phyloP scores from a whole-genome alignment of 1,284 basidiomycete genomes.

The Neonothopanus nambi region DNA sequence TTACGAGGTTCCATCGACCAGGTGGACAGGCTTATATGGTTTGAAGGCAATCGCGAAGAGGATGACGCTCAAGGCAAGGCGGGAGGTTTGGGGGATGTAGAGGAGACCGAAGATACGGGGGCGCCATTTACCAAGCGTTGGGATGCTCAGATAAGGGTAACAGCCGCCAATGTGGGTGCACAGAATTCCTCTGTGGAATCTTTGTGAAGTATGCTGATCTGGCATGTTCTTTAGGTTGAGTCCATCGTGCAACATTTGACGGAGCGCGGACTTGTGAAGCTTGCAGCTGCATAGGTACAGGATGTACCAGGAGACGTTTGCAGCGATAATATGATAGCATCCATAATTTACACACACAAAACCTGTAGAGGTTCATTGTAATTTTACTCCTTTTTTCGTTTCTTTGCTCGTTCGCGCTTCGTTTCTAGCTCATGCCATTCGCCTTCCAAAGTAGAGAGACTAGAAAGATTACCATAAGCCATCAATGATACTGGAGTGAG shows the following conservation, averaged over 20 bases:
- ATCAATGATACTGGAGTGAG: slow-evolving; percentile 19
- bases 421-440: slow-evolving; percentile 96
- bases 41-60: slow-evolving; percentile 80
- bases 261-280: slow-evolving; percentile 62
- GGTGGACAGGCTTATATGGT: slow-evolving; percentile 90
- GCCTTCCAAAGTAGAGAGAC: slow-evolving; percentile 76
- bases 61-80: slow-evolving; percentile 91
- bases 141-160: slow-evolving; percentile 87
- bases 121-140: slow-evolving; percentile 88
- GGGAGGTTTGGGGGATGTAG: slow-evolving; percentile 86
- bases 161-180: slow-evolving; percentile 75
- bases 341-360: slow-evolving; percentile 27
- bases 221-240: slow-evolving; percentile 56
- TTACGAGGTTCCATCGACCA: slow-evolving; percentile 92
- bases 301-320: slow-evolving; percentile 10
- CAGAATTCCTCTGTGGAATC: slow-evolving; percentile 2
- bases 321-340: slow-evolving; percentile 24
- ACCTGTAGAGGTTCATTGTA: slow-evolving; percentile 25
- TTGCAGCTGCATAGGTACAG: slow-evolving; percentile 20
- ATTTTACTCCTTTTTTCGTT: slow-evolving; percentile 52
- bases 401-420: slow-evolving; percentile 81
- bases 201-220: slow-evolving; percentile 9
- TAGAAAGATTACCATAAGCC: slow-evolving; percentile 35
- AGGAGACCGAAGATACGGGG: slow-evolving; percentile 84
- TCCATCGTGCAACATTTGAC: slow-evolving; percentile 78